phyloP scores from a whole-genome alignment of 345 rosid species.

The Adansonia digitata region DNA sequence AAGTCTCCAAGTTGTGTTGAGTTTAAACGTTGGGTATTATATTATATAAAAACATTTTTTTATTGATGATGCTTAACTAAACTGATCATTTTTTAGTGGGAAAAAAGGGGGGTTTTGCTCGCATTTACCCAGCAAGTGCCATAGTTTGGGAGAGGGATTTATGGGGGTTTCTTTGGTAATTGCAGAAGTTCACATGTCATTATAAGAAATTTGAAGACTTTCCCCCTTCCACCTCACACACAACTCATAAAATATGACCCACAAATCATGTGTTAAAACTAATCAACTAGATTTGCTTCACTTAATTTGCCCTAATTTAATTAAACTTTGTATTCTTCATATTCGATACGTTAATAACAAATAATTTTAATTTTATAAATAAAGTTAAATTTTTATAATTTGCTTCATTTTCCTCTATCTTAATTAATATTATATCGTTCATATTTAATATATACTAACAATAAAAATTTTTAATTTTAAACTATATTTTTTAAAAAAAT shows the following conservation, averaged over 20 bases:
- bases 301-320: conserved; percentile 1
- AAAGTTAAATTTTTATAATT: too few species aligned
- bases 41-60: too few species aligned
- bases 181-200: conserved; percentile 44
- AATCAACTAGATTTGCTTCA: conserved; percentile 54
- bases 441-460: too few species aligned
- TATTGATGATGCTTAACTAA: background rate
- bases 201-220: conserved; percentile 40
- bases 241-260: conserved; percentile 52
- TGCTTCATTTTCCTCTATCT: too few species aligned
- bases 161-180: conserved; percentile 33
- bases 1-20: background rate
- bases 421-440: too few species aligned
- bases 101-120: background rate
- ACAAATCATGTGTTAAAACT: conserved; percentile 52
- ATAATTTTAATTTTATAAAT: too few species aligned
- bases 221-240: conserved; percentile 52
- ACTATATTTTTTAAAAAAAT: too few species aligned
- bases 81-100: background rate
- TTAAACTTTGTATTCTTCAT: background rate
- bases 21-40: conserved; percentile 3
- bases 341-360: too few species aligned
- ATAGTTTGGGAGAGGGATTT: conserved; percentile 1
- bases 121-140: conserved; percentile 4
- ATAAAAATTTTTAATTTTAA: too few species aligned